phyloP scores from a whole-genome alignment of 1,284 basidiomycete genomes.

The Exobasidium rhododendri region DNA sequence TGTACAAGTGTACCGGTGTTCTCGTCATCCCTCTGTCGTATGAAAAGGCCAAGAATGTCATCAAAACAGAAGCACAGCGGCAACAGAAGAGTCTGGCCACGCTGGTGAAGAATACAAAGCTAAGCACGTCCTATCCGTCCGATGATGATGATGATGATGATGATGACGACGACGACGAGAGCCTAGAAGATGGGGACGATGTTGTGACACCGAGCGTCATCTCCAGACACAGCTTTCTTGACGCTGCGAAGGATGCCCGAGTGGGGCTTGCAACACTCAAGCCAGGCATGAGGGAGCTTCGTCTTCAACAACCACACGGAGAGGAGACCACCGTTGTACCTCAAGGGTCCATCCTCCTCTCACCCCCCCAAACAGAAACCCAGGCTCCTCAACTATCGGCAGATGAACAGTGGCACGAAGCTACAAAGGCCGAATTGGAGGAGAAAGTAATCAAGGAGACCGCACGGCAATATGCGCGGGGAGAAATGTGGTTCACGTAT shows the following conservation, averaged over 20 bases:
- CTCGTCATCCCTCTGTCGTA: conserved; percentile 35
- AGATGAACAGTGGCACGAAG: conserved; percentile 38
- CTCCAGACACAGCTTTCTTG: conserved; percentile 25
- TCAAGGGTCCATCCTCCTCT: background rate
- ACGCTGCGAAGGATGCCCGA: background rate
- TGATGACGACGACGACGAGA: conserved; percentile 25
- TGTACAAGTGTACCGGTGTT: conserved; percentile 39
- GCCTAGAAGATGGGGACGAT: conserved; percentile 30
- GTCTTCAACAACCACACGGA: background rate
- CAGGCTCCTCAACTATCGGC: conserved; percentile 8
- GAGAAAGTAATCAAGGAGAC: conserved; percentile 46
- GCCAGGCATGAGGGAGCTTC: conserved; percentile 3
- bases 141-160: conserved; percentile 31
- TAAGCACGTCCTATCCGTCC: conserved; percentile 6
- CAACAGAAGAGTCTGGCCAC: conserved; percentile 17
- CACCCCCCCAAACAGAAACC: too few species aligned
- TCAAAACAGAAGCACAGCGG: conserved; percentile 17
- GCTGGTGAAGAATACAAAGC: background rate
- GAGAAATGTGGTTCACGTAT: conserved; percentile 56
- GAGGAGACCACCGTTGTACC: conserved; percentile 17
- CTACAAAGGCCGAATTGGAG: conserved; percentile 41
- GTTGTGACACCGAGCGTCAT: conserved; percentile 34
- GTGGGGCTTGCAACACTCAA: conserved; percentile 5
- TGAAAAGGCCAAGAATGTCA: conserved; percentile 23
- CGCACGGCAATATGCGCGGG: conserved; percentile 37